A percentile compares a stretch with the other conserved stretches of the same genome.
phyloP scores from a whole-genome alignment of 176 grass and related monocot species.

The Otatea glauca region DNA sequence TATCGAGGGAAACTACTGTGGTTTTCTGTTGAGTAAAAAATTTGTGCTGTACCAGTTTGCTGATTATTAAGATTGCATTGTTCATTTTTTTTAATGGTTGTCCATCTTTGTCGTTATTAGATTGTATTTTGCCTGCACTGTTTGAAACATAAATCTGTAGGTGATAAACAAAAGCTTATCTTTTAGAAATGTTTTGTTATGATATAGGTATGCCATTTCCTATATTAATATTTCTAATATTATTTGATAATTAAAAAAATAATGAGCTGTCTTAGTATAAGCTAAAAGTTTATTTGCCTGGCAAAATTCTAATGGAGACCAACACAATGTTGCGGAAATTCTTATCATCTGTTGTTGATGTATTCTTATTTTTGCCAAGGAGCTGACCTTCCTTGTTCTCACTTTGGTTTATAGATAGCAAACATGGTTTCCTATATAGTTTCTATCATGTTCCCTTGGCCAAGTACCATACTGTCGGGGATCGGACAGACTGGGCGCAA shows the following conservation, averaged over 20 bases:
- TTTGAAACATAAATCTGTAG: conserved; percentile 31
- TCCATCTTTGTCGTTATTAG: background rate
- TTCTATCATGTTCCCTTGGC: background rate
- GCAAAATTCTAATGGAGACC: background rate
- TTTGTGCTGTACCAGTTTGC: background rate
- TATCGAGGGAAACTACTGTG: background rate
- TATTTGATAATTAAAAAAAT: conserved; percentile 10
- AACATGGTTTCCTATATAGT: background rate
- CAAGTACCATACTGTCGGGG: background rate
- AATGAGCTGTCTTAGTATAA: background rate
- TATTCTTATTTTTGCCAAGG: background rate
- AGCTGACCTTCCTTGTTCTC: background rate
- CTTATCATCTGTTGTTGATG: background rate
- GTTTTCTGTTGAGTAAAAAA: conserved; percentile 12
- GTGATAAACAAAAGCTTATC: background rate
- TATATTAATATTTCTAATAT: background rate
- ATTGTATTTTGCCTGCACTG: background rate
- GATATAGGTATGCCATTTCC: background rate
- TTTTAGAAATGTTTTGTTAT: background rate
- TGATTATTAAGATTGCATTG: background rate
- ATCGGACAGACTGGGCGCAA: no score
- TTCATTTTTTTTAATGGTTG: conserved; percentile 25
- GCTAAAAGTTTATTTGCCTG: background rate
- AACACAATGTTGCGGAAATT: background rate
- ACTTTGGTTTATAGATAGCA: background rate